phyloP scores from a whole-genome alignment of 2,329 filamentous ascomycete genomes.

The Trichothecium roseum region DNA sequence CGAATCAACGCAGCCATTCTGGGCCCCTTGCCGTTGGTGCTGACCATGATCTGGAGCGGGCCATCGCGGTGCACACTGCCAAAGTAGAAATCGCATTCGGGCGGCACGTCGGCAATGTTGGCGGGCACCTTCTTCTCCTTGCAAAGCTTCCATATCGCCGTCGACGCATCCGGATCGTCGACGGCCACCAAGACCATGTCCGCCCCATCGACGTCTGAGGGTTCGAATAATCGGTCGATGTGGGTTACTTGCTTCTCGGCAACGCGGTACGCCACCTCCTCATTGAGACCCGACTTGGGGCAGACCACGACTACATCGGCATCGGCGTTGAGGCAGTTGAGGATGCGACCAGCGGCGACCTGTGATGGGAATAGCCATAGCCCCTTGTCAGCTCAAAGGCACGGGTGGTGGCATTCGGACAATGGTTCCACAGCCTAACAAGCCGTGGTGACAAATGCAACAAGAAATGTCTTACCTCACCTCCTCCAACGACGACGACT shows the following conservation, averaged over 20 bases:
- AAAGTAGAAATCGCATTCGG: slow-evolving; percentile 98
- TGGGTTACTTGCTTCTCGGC: slow-evolving; percentile 66
- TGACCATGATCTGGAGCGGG: slow-evolving; percentile 95
- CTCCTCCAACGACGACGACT: slow-evolving; percentile 87
- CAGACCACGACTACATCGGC: slow-evolving; percentile 80
- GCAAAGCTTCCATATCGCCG: slow-evolving; percentile 86
- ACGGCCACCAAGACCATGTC: slow-evolving; percentile 91
- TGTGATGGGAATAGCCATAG: slow-evolving; percentile 35
- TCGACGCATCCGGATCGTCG: slow-evolving; percentile 86
- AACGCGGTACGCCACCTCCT: slow-evolving; percentile 78
- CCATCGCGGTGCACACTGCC: slow-evolving; percentile 92
- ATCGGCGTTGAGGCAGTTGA: slow-evolving; percentile 91
- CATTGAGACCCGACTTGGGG: slow-evolving; percentile 69
- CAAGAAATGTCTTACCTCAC: slow-evolving; percentile 71
- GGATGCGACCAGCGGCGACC: slow-evolving; percentile 91
- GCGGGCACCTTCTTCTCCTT: slow-evolving; percentile 74
- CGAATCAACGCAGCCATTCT: slow-evolving; percentile 81
- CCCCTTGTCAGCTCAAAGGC: not conserved
- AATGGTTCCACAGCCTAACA: too few relatives aligned
- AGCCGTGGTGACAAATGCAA: too few relatives aligned
- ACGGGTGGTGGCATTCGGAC: not conserved
- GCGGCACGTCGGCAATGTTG: slow-evolving; percentile 93
- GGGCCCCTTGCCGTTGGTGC: slow-evolving; percentile 93
- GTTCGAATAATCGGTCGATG: slow-evolving; percentile 73
- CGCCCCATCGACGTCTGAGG: slow-evolving; percentile 69